Conservation (phyloP, 192 early-diverging fungal species). For the Oehlia diaphana region DNA sequence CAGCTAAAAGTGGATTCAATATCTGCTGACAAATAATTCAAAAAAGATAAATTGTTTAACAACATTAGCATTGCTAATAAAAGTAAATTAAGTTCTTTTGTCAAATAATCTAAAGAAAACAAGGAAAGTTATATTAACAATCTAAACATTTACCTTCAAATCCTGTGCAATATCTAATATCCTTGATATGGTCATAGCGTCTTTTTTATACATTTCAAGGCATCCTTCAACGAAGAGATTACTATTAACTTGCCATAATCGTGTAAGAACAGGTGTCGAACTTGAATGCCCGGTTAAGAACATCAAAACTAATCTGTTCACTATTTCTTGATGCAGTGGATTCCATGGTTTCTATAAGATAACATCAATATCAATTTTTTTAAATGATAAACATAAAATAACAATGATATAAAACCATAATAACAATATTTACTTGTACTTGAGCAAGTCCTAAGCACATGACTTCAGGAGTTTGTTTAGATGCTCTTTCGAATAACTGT, state of each 20-base stretch:
- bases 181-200: slow-evolving; percentile 53
- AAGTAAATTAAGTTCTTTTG: neutral
- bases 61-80: neutral
- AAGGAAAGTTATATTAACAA: neutral
- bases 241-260: slow-evolving; percentile 68
- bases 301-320: slow-evolving; percentile 57
- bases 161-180: slow-evolving; percentile 82
- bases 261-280: slow-evolving; percentile 65
- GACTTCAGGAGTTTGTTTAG: slow-evolving; percentile 71
- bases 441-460: slow-evolving; percentile 72
- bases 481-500: slow-evolving; percentile 59
- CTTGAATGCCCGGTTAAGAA: slow-evolving; percentile 67
- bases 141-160: slow-evolving; percentile 56
- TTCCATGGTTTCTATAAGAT: slow-evolving; percentile 46
- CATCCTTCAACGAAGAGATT: slow-evolving; percentile 61
- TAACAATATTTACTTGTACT: slow-evolving; percentile 45
- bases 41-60: neutral
- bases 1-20: slow-evolving; percentile 66
- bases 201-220: slow-evolving; percentile 72
- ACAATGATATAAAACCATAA: neutral
- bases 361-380: neutral
- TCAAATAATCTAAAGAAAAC: too few relatives aligned
- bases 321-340: slow-evolving; percentile 63
- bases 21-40: slow-evolving; percentile 46
- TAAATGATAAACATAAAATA: neutral